A percentile compares a stretch with the other conserved stretches of the same genome.
Evolutionary conservation across 352 stramenopile species (phyloP).

Genomic region (Peronospora belbahrii): DNA sequence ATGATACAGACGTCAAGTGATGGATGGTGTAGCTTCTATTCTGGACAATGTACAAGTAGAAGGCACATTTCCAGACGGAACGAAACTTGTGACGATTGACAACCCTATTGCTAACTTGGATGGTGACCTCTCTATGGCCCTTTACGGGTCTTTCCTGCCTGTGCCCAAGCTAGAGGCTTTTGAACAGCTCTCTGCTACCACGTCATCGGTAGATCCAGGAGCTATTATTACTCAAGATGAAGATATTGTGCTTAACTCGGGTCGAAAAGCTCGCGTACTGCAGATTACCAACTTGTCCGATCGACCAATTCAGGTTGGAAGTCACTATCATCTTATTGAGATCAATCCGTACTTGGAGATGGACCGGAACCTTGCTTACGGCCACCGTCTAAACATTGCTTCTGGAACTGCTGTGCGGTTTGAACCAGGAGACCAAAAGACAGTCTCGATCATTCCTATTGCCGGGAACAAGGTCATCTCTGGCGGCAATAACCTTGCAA

Average conservation of each 20-base stretch:
- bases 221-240: conserved; percentile 51
- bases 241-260: conserved; percentile 83
- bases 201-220: conserved; percentile 29
- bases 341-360: conserved; percentile 93
- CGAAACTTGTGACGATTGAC: conserved; percentile 95
- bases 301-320: conserved; percentile 91
- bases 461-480: conserved; percentile 83
- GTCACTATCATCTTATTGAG: conserved; percentile 95
- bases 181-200: conserved; percentile 16
- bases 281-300: conserved; percentile 94
- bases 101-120: conserved; percentile 86
- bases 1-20: conserved; percentile 67
- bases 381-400: conserved; percentile 92
- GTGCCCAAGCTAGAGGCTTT: conserved; percentile 76
- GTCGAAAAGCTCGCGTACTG: conserved; percentile 63
- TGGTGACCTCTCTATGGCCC: conserved; percentile 86
- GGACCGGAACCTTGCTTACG: conserved; percentile 87
- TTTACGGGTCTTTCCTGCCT: conserved; percentile 93
- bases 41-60: conserved; percentile 94
- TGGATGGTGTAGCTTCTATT: conserved; percentile 87
- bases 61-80: conserved; percentile 96
- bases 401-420: conserved; percentile 91
- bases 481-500: conserved; percentile 85
- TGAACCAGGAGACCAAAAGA: conserved; percentile 94
- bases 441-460: conserved; percentile 90